Evolutionary conservation across 192 early-diverging fungal species (phyloP), one percentile per base, ranked within the genome.

Genomic region (Umbelopsis sp.): DNA sequence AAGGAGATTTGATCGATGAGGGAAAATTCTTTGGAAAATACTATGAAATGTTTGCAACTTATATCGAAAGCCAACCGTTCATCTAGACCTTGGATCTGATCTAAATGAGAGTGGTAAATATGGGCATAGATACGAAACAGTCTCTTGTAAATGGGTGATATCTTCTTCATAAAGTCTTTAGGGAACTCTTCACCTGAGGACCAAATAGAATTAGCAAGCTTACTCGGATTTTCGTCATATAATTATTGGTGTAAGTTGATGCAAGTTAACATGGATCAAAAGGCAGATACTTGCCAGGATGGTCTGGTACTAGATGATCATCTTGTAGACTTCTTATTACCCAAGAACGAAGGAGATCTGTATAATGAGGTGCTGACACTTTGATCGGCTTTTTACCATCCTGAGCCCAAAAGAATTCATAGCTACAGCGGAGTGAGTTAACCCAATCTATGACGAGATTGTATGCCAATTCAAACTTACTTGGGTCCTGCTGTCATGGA

Each of bases 61-160:
- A 96, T 98, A 81, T 97, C 97, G 59, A 98, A 83, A 74, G 95
- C 92, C n/a, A 91, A 87, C 54, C 93, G 94, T 52, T 94, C 91
- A 7, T 91, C 93, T 36, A 95, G 83, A 22, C 86, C 86, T 50
- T 89, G 87, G 59, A 97, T 86, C 51, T 82, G 83, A 16, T 87
- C 82, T 52, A 93, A 92, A 75, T 98, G 97, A 26, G 91, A 85
- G 74, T 91, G 87, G 81, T 97, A 98, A 36, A 98, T 87, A 71
- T 98, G 97, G 6, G 95, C 97, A 75, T 97, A 97, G 29, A 98
- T 93, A 9, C 97, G 87, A 74, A 96, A 91, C 62, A 98, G 86
- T 36, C 95, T 87, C 73, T 93, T 91, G 68, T 95, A 91, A 43
- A 97, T 96, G 52, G 82, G 89, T 34, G 86, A 80, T 29, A 94